Evolutionary conservation across 2,329 filamentous ascomycete genomes (phyloP), one percentile per base, ranked within the genome.

Genomic region (Lachnellula suecica): DNA sequence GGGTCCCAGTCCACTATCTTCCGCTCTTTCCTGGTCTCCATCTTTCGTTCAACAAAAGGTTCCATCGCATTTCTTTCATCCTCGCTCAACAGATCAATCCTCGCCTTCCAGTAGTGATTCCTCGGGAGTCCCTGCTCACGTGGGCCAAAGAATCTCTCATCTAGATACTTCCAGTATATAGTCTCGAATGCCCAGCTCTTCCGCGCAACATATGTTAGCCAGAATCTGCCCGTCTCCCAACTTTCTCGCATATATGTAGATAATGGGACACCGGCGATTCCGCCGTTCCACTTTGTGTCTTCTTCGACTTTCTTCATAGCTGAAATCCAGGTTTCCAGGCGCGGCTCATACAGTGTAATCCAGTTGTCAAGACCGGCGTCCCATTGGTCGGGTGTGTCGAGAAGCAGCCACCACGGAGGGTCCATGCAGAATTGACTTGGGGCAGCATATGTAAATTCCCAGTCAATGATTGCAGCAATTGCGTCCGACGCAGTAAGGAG

Each of bases 401-500:
- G 50, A 2, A 73, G 63, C 1, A 73, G 59, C 70, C 69, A 73
- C 69, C 68, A 72, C 0, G 70, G 71, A 1, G 69, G 67, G 35
- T 68, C 65, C 44, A 63, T 60, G 13, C 35, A 47, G 42, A 69
- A 72, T 37, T 71, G 63, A 15, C 62, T 47, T 0, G 70, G 70
- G 0, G 62, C 69, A 31, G n/a, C n/a, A n/a, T n/a, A n/a, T n/a
- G n/a, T n/a, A n/a, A n/a, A n/a, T n/a, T n/a, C n/a, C n/a, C n/a
- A n/a, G n/a, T n/a, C n/a, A n/a, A n/a, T 68, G 0, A 71, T 65
- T 3, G 59, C 68, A 7, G 66, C 57, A 1, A 74, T 49, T 0
- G 58, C 44, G 3, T 64, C 43, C 3, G 66, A 50, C 3, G 63
- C 46, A 13, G 68, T 59, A 4, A 71, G 13, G 3, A 72, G 59